Evolutionary conservation across 331 rosid genomes (phyloP).

Genomic region (Rhamnella rubrinervis): DNA sequence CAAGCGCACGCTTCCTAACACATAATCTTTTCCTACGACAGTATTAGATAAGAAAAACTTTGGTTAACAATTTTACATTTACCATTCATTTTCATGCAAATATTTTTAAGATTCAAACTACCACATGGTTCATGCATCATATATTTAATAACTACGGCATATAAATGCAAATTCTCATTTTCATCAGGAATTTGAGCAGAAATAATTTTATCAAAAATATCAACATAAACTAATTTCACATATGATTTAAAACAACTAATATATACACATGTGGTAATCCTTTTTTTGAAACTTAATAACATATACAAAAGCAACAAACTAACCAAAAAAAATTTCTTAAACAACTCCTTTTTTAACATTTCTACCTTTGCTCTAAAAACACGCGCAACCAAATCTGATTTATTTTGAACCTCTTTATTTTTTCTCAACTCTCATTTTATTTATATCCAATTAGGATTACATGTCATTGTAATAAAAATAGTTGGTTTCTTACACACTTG

Average conservation of each 20-base stretch:
- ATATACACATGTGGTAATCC: constrained; percentile 12
- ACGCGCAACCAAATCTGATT: background rate
- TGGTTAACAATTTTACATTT: no score
- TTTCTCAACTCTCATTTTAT: background rate
- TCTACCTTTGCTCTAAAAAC: background rate
- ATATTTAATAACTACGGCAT: background rate
- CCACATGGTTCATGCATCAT: constrained; percentile 9
- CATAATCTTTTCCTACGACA: no score
- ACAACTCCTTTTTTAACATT: background rate
- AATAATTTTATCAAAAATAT: background rate
- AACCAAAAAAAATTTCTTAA: background rate
- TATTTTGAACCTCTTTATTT: background rate
- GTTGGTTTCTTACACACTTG: background rate
- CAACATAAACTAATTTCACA: background rate
- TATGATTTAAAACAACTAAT: background rate
- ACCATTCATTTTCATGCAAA: no score
- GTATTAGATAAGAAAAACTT: no score
- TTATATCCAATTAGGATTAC: constrained; percentile 2
- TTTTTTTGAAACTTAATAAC: constrained; percentile 12
- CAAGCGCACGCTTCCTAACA: no score
- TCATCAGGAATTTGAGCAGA: background rate
- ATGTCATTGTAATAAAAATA: constrained; percentile 11
- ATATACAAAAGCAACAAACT: background rate
- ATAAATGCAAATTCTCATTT: background rate
- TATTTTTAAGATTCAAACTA: background rate